Evolutionary conservation across 1,139 yeast genomes (phyloP), one percentile per base, ranked within the genome.

Genomic region (Lodderomyces parapsilosis): DNA sequence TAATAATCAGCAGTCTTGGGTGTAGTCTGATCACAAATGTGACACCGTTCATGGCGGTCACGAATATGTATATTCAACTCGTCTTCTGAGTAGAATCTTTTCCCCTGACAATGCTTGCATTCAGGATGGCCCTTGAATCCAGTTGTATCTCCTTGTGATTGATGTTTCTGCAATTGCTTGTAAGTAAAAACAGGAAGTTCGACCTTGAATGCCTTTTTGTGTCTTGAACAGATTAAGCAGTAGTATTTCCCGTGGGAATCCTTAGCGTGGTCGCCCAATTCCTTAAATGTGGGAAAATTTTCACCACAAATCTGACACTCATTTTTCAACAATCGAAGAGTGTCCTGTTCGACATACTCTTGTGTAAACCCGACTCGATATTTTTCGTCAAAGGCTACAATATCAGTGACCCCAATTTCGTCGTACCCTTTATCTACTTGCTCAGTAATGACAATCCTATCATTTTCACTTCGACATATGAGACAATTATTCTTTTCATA

Each of bases 121-220:
- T 76, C 74, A 0, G 98, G 97, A 59, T 93, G 99, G 0, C 98
- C 98, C 9, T 66, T 71, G 60, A 91, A 91, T 2, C 97, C 97
- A 15, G 67, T 63, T 46, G 76, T 81, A 45, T 77, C 82, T 37
- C 96, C 97, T 35, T 70, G 74, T 5, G 74, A 62, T 58, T 84
- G 86, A 64, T 93, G 99, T 42, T 68, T 74, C 47, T 78, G 80
- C 39, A 93, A 71, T 50, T 80, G 84, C 46, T 80, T 80, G 36
- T 72, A 73, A 1, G 82, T 75, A 59, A 78, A 88, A 17, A 86
- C 62, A 33, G 75, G 72, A 43, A 89, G 71, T 59, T 93, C 98
- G 11, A 68, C 62, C 3, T 89, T 78, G 60, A 93, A 93, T 3
- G 86, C 87, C 53, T 83, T 84, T 57, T 89, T 89, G 62, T 82